These are phyloP conservation scores for Aegle marmelos DNA, from an alignment of 345 rosid species.

Conservation along the genomic window DNA sequence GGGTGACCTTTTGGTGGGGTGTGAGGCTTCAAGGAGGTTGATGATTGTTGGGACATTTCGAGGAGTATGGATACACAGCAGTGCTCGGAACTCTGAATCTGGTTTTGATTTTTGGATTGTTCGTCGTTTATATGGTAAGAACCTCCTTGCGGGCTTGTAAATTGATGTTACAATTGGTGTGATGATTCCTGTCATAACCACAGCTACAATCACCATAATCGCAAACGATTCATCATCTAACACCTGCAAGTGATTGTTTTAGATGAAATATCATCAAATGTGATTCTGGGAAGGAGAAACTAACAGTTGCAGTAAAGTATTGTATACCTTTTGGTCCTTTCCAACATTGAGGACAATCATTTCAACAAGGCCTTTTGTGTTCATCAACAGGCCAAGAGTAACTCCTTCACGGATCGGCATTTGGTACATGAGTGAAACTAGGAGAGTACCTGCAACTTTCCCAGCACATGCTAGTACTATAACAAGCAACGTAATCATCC, in stretches of 20 bases:
- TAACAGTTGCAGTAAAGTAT: not conserved
- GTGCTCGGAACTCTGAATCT: slow-evolving; percentile 60
- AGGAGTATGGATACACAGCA: slow-evolving; percentile 83
- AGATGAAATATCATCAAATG: not conserved
- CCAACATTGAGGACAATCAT: slow-evolving; percentile 94
- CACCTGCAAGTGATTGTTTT: slow-evolving; percentile 39
- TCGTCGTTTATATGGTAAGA: slow-evolving; percentile 62
- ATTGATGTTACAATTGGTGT: slow-evolving; percentile 59
- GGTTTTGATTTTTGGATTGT: slow-evolving; percentile 64
- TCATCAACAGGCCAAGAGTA: slow-evolving; percentile 82
- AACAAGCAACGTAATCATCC: slow-evolving; percentile 47
- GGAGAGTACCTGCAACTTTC: slow-evolving; percentile 63
- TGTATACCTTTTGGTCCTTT: slow-evolving; percentile 73
- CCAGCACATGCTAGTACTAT: slow-evolving; percentile 61
- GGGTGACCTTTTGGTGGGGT: slow-evolving; percentile 76
- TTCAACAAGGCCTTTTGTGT: slow-evolving; percentile 92
- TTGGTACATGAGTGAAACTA: slow-evolving; percentile 50
- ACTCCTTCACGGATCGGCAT: slow-evolving; percentile 82
- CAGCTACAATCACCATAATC: slow-evolving; percentile 72
- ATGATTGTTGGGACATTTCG: slow-evolving; percentile 87
- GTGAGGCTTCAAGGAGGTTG: slow-evolving; percentile 79
- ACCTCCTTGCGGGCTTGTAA: slow-evolving; percentile 61
- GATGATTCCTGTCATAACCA: slow-evolving; percentile 70
- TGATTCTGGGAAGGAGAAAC: not conserved
- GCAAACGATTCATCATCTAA: slow-evolving; percentile 78